Base-by-base conservation (phyloP, 179 eudicot genomes). In the Kewa caespitosa region DNA sequence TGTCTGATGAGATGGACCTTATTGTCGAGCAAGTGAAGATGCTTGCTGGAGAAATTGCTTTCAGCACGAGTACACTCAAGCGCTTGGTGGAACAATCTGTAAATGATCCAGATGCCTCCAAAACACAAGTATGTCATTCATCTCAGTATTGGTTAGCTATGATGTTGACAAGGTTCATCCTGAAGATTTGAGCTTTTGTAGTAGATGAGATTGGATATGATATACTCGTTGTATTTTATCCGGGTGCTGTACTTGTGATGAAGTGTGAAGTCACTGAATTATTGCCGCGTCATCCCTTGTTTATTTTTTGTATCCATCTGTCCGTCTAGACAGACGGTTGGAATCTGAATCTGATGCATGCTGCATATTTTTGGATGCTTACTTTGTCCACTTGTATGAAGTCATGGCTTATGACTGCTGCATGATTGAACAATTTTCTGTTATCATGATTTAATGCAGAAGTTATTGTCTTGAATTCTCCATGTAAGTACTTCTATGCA, bases 1-100 rank as follows among this genome's bases (percentile, higher is more conserved):
- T 86, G 79, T 85, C 92, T 27, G 99, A 96, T 85, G 91, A 96
- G 85, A 90, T 90, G 90, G 99, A 96, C 86, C 95, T 96, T 62
- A 86, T 91, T 36, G 92, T 85, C 73, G 99, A 96, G 88, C 99
- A 96, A 84, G 99, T 94, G 55, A 96, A 96, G 86, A 96, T 94
- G 99, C 97, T 96, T 72, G 94, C 94, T 74, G 99, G 98, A 62
- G 99, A 94, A 77, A 94, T 94, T 86, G 99, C 99, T 69, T 89
- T 96, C 83, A 86, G 88, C 79, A 88, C 99, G 27, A 96, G 99
- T 80, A 89, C 97, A 22, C 86, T 96, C 73, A 96, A 96, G 81
- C 97, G 99, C 76, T 76, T 96, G 85, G 86, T 89, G 32, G 99
- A 96, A 67, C 99, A 96, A 81, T 91, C 97, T 38, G 84, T 79